Evolutionary conservation across 345 rosid genomes (phyloP).

Genomic region (Syzygium jambos): DNA sequence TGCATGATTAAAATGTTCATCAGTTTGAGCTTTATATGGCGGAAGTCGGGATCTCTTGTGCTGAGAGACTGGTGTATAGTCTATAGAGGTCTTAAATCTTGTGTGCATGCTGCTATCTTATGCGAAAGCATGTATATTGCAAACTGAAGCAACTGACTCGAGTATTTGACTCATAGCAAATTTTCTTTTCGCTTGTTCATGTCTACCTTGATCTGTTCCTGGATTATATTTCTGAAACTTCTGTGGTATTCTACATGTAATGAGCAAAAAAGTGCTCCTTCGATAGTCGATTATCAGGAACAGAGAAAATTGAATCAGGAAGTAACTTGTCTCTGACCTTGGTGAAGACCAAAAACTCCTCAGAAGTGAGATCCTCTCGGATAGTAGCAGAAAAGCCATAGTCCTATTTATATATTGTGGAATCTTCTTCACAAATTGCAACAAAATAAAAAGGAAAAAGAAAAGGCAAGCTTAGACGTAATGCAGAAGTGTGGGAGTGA

Average conservation of each 20-base stretch:
- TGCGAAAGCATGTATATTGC: neutral
- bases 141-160: neutral
- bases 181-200: neutral
- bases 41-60: neutral
- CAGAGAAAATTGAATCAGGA: neutral
- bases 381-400: neutral
- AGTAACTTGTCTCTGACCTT: neutral
- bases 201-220: neutral
- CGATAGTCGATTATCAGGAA: neutral
- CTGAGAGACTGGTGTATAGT: neutral
- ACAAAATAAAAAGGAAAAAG: neutral
- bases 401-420: neutral
- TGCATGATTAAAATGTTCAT: conserved; percentile 16
- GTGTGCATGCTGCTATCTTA: neutral
- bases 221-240: neutral
- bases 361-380: neutral
- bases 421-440: neutral
- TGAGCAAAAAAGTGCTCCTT: neutral
- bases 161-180: neutral
- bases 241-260: neutral
- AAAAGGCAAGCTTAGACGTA: neutral
- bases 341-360: neutral
- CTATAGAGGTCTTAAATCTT: neutral
- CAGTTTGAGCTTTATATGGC: neutral
- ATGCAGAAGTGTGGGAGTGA: neutral